phyloP scores from a whole-genome alignment of 179 eudicot species.

The Pouteria campechiana region DNA sequence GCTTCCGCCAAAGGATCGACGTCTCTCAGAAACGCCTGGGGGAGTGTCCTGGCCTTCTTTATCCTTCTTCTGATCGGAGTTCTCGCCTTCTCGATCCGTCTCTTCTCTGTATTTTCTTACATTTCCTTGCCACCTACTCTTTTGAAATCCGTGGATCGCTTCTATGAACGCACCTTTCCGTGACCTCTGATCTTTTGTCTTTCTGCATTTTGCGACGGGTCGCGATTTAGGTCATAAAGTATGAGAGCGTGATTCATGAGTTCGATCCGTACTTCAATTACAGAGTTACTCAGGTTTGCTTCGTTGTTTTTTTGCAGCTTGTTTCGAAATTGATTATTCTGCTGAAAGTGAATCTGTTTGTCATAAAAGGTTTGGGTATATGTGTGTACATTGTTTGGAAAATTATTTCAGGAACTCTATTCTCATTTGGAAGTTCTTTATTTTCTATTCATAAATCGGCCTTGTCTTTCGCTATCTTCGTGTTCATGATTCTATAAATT shows the following conservation, averaged over 20 bases:
- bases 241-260: conserved; percentile 96
- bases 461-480: no score
- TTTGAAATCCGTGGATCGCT: no score
- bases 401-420: no score
- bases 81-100: conserved; percentile 95
- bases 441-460: no score
- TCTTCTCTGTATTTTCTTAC: conserved; percentile 42
- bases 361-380: no score
- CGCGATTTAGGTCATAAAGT: conserved; percentile 70
- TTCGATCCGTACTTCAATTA: conserved; percentile 96
- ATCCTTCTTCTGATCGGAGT: conserved; percentile 83
- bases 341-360: no score
- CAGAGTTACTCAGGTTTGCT: conserved; percentile 89
- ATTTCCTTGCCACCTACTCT: no score
- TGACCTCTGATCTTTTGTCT: conserved; percentile 17
- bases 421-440: no score
- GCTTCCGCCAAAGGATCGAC: conserved; percentile 37
- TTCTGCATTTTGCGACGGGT: not conserved
- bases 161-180: not conserved
- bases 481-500: no score
- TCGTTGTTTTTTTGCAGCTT: not conserved
- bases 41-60: conserved; percentile 70
- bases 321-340: no score
- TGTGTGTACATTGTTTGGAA: no score
- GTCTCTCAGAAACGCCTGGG: conserved; percentile 66